Evolutionary conservation across 345 rosid genomes (phyloP), one percentile per base, ranked within the genome.

Genomic region (Schrenkiella parvula): DNA sequence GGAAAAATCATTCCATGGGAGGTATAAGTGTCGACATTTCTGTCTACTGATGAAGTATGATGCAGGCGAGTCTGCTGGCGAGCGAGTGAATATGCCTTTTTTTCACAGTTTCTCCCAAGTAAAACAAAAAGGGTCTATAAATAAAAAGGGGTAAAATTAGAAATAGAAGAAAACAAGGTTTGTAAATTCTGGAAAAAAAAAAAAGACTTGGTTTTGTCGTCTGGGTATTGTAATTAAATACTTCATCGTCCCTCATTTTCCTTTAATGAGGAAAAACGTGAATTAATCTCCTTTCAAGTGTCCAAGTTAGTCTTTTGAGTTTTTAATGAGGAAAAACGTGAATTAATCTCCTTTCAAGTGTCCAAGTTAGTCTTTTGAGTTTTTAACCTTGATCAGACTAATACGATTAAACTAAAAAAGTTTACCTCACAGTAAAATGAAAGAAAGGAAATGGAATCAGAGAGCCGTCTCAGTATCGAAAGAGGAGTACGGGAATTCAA

Each of bases 1-100:
- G 77, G 50, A 78, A 86, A 59, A 64, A 71, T 64, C 14, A 81
- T 22, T 48, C 81, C 32, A 54, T 88, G 80, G 82, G 87, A 78
- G 89, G 89, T 58, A 85, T 91, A 47, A 87, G 80, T 57, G 91
- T 91, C 15, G 93, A 83, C 79, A 91, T 91, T 64, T 93, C 86
- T n/a, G 92, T 91, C 64, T 91, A 87, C 81, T 91, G 79, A 84
- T 44, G 78, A 70, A 8, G 66, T 34, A 25, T 41, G 46, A 23
- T 64, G 79, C 37, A 25, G 4, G 54, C 37, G 75, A 70, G 79
- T 53, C 53, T 51, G 13, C 64, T 68, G 79, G 70, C 34, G 62
- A 59, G 67, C 4, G 52, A 68, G 74, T 69, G 74, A 75, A 75
- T 31, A 31, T 60, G 8, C 48, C 58, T 54, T 54, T 8, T n/a